A percentile compares a stretch with the other conserved stretches of the same genome.
Evolutionary conservation across 1,284 basidiomycete genomes (phyloP).

Genomic region (Phenoliferia sp.): DNA sequence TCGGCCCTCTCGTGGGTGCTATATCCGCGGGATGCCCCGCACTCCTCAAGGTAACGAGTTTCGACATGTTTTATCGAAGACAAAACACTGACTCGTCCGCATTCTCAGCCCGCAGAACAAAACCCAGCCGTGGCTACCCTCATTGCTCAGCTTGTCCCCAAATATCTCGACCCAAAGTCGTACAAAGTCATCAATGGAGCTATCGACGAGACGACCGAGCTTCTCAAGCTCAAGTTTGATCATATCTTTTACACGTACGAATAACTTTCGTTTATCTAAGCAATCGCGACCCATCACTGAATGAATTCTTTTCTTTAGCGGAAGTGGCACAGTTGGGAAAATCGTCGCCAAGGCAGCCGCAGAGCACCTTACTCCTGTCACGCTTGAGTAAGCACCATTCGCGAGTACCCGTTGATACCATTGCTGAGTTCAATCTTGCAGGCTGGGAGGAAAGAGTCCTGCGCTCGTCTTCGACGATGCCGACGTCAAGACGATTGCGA

Average conservation of each 20-base stretch:
- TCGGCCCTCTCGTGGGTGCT: conserved; percentile 45
- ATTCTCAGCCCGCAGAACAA: conserved; percentile 37
- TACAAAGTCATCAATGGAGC: conserved; percentile 42
- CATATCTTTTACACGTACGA: conserved; percentile 46
- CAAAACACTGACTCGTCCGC: background rate
- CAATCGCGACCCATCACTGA: background rate
- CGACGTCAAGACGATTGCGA: conserved; percentile 41
- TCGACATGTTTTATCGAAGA: too few relatives aligned
- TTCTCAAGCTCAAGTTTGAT: conserved; percentile 43
- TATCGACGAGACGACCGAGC: conserved; percentile 39
- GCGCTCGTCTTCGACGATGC: conserved; percentile 44
- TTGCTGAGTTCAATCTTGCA: too few relatives aligned
- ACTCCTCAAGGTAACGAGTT: conserved; percentile 33
- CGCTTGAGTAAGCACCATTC: too few relatives aligned
- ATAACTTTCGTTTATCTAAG: background rate
- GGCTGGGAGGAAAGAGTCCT: conserved; percentile 47
- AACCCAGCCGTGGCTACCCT: conserved; percentile 39
- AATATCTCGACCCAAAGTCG: conserved; percentile 44
- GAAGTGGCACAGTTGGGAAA: conserved; percentile 36
- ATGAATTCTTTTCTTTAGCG: too few relatives aligned
- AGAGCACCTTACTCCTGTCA: conserved; percentile 42
- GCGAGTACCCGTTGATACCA: too few relatives aligned
- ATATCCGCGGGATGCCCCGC: conserved; percentile 45
- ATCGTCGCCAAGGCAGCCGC: conserved; percentile 45
- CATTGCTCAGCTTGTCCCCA: conserved; percentile 39